Percentiles rank a stretch among this genome's conserved stretches.
phyloP scores from a whole-genome alignment of 306 rosid species.

The Glycine tomentella region DNA sequence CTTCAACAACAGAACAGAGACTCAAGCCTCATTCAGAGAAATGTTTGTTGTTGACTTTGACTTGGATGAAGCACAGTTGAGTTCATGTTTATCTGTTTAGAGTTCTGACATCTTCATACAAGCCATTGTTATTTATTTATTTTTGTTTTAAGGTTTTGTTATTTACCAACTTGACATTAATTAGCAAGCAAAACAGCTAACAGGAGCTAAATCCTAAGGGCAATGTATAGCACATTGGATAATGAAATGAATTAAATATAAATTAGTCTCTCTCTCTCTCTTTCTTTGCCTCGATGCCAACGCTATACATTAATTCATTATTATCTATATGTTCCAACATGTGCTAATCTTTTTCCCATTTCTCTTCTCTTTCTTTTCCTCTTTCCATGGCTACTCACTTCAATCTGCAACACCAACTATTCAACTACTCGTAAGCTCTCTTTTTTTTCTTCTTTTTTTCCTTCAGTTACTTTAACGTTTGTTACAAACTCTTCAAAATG shows the following conservation, averaged over 20 bases:
- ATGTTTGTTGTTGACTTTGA: not conserved
- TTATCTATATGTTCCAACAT: slow-evolving; percentile 28
- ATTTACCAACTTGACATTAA: not conserved
- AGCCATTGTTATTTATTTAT: too few species aligned
- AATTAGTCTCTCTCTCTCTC: slow-evolving; percentile 1
- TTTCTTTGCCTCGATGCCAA: slow-evolving; percentile 56
- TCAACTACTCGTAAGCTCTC: slow-evolving; percentile 57
- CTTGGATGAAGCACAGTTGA: not conserved
- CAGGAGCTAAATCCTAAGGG: slow-evolving; percentile 41
- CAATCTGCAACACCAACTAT: slow-evolving; percentile 53
- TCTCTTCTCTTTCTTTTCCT: slow-evolving; percentile 35
- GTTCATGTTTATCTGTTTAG: not conserved
- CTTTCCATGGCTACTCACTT: slow-evolving; percentile 62
- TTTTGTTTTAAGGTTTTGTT: not conserved
- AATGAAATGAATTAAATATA: not conserved
- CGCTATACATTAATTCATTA: slow-evolving; percentile 42
- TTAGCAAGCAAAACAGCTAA: not conserved
- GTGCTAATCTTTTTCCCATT: not conserved
- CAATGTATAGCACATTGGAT: not conserved
- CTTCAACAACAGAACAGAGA: not conserved
- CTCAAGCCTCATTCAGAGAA: not conserved
- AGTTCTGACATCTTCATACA: not conserved
- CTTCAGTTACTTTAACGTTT: slow-evolving; percentile 2
- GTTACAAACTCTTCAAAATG: not conserved
- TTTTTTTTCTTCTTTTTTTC: not conserved